Conservation (phyloP, 768 basidiomycete genomes). For the Boletus barrowsii region DNA sequence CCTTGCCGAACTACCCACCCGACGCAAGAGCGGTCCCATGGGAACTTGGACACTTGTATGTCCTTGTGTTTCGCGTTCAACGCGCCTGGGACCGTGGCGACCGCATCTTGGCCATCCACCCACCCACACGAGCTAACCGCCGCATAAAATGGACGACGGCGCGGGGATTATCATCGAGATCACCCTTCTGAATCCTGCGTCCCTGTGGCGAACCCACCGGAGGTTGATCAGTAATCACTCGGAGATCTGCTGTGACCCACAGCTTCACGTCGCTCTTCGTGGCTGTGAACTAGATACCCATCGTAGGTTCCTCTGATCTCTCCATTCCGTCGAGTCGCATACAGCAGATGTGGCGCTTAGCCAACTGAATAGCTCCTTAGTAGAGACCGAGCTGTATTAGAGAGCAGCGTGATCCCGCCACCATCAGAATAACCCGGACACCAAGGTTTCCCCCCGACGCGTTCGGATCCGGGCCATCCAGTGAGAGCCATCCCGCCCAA, state of each 20-base stretch:
- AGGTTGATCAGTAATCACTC: not conserved
- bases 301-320: not conserved
- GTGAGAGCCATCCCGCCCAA: not conserved
- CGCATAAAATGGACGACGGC: not conserved
- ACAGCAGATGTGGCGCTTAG: not conserved
- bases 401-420: not conserved
- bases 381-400: not conserved
- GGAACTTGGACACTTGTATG: not conserved
- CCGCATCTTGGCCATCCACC: not conserved
- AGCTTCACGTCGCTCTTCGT: not conserved
- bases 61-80: not conserved
- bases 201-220: not conserved
- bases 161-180: not conserved
- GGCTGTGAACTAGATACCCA: not conserved
- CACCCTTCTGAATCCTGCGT: not conserved
- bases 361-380: not conserved
- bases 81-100: not conserved
- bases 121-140: not conserved
- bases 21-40: not conserved
- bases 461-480: not conserved
- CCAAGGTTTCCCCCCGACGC: not conserved
- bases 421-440: not conserved
- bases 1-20: not conserved
- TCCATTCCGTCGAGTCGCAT: not conserved
- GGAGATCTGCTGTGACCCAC: no score